Percentiles rank a stretch among this genome's conserved stretches.
Evolutionary conservation across 1,284 basidiomycete species (phyloP).

Genomic region (Malassezia caprae): DNA sequence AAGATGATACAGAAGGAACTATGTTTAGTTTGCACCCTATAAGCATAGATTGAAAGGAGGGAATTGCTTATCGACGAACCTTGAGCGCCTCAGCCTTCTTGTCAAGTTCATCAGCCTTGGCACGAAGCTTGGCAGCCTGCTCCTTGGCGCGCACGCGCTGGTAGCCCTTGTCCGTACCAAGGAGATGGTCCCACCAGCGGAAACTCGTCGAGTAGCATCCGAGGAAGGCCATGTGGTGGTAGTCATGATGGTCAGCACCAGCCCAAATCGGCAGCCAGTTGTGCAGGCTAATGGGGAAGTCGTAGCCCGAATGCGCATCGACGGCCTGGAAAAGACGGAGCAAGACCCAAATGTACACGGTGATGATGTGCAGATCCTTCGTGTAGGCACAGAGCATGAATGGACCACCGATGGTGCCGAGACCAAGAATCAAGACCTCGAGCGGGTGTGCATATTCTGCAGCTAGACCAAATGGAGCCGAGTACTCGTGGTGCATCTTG

Average conservation of each 20-base stretch:
- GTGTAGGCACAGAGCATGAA: slow-evolving; percentile 67
- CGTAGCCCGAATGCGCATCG: slow-evolving; percentile 93
- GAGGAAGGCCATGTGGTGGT: slow-evolving; percentile 47
- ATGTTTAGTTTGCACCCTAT: not conserved
- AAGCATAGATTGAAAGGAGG: not conserved
- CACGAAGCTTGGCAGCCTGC: slow-evolving; percentile 15
- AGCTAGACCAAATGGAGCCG: slow-evolving; percentile 89
- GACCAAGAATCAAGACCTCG: slow-evolving; percentile 76
- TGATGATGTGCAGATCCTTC: slow-evolving; percentile 62
- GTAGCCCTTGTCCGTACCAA: slow-evolving; percentile 45
- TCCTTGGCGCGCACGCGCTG: slow-evolving; percentile 39
- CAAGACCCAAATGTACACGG: slow-evolving; percentile 87
- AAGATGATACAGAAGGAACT: not conserved
- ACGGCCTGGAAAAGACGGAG: slow-evolving; percentile 93
- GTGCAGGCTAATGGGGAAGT: slow-evolving; percentile 64
- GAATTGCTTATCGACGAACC: not conserved
- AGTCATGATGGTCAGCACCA: slow-evolving; percentile 87
- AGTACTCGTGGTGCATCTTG: slow-evolving; percentile 88
- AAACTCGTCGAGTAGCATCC: slow-evolving; percentile 45
- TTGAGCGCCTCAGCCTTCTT: not conserved
- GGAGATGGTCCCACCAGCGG: slow-evolving; percentile 45
- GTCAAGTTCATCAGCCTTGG: slow-evolving; percentile 3
- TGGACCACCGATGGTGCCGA: slow-evolving; percentile 79
- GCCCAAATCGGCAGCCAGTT: slow-evolving; percentile 95
- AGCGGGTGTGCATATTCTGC: slow-evolving; percentile 95